Percentiles rank a stretch among this genome's conserved stretches.
phyloP scores from a whole-genome alignment of 2,329 filamentous ascomycete genomes.

The Ophiosphaerella korrae region DNA sequence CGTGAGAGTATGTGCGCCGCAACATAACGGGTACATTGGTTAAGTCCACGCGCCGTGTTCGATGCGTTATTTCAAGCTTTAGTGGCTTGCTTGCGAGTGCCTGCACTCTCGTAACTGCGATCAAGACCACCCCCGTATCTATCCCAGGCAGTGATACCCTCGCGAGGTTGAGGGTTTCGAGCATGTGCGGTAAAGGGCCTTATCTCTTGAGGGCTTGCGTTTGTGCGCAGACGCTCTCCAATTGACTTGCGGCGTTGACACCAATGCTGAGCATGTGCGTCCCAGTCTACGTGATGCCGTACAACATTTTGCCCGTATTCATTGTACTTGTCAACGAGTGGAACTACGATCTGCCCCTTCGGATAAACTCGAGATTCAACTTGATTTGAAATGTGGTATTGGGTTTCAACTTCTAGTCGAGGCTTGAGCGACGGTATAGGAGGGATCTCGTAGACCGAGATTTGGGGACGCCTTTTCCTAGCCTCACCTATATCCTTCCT shows the following conservation, averaged over 20 bases:
- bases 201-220: conserved; percentile 9
- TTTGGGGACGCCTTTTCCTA: conserved; percentile 23
- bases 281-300: conserved; percentile 28
- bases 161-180: conserved; percentile 9
- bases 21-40: conserved; percentile 41
- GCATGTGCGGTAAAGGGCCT: conserved; percentile 8
- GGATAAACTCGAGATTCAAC: conserved; percentile 17
- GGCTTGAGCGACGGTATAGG: conserved; percentile 28
- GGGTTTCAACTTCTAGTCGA: conserved; percentile 7
- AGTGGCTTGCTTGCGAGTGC: conserved; percentile 39
- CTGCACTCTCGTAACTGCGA: conserved; percentile 46
- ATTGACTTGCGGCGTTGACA: conserved; percentile 38
- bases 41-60: conserved; percentile 40
- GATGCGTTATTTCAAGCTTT: conserved; percentile 36
- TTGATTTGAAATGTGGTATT: conserved; percentile 5
- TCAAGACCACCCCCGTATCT: conserved; percentile 46
- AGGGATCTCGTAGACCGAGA: conserved; percentile 23
- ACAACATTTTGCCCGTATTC: conserved; percentile 5
- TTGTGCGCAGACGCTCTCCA: conserved; percentile 30
- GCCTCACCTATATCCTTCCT: conserved; percentile 32
- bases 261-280: conserved; percentile 33
- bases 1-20: conserved; percentile 13
- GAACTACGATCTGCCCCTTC: conserved; percentile 24
- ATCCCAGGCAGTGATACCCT: conserved; percentile 21
- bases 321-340: conserved; percentile 22